Base-by-base conservation (phyloP, 2,329 filamentous ascomycete genomes). In the Volutella citrinella region DNA sequence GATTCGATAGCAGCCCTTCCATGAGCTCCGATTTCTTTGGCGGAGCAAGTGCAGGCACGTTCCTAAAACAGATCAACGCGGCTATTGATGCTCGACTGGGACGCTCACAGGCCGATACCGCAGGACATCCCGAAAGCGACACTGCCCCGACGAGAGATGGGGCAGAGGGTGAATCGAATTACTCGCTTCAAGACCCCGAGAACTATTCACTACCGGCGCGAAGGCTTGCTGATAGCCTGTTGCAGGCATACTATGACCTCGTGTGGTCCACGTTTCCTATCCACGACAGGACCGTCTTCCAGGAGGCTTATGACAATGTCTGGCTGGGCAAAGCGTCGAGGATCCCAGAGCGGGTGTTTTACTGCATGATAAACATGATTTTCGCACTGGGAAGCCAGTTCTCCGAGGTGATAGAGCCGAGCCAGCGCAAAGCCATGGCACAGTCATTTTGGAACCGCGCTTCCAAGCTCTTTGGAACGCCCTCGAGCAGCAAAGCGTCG, bases 51-150 rank as follows among this genome's bases (percentile, higher is more conserved):
- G 31, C 27, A 9, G 19, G 16, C n/a, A 27, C 27, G 12, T 39
- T 39, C 19, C 11, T 35, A 7, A 34, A 19, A n/a, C 32, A 39
- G 13, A 35, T 39, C 16, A 35, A 31, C 18, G n/a, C 22, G 9
- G 36, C 22, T 11, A 39, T 39, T 15, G 36, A 34, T 14, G 15
- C 27, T 9, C 23, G 23, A 12, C 23, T 25, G 7, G 23, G 11
- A 14, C 23, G 12, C 7, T 25, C 8, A 9, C 23, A 25, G 15
- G 7, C 23, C 7, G 7, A 12, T 8, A 25, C 7, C 12, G 8
- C 9, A n/a, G 12, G n/a, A n/a, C n/a, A 25, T n/a, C 23, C 12
- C 12, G 23, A 25, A 7, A 25, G n/a, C n/a, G n/a, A n/a, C n/a
- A n/a, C n/a, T n/a, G n/a, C n/a, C n/a, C n/a, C n/a, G n/a, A n/a